Evolutionary conservation across 768 basidiomycete genomes (phyloP).

Genomic region (Sarcomyxa edulis): DNA sequence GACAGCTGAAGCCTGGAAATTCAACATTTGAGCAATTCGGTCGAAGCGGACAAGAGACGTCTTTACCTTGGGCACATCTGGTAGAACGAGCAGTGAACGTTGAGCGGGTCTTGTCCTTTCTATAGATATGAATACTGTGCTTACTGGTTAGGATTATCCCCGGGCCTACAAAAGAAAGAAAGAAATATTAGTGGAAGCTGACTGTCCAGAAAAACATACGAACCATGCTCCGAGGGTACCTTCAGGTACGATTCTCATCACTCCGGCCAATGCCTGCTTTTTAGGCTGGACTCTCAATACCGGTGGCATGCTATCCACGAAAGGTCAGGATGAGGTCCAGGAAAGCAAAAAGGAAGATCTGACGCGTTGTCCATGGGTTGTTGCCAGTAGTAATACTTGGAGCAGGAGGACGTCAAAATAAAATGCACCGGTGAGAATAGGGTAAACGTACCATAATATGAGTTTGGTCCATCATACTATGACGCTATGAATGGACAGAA

Average conservation of each 20-base stretch:
- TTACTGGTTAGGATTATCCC: conserved; percentile 61
- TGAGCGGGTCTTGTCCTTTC: no score
- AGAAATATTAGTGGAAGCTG: not conserved
- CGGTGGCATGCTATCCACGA: conserved; percentile 38
- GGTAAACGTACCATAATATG: conserved; percentile 26
- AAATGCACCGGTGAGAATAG: not conserved
- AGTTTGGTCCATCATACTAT: conserved; percentile 73
- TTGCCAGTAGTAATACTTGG: conserved; percentile 67
- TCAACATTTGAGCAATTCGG: no score
- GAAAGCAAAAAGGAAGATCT: conserved; percentile 9
- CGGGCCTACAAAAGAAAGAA: conserved; percentile 45
- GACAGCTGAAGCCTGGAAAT: conserved; percentile 40
- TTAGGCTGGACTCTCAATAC: conserved; percentile 46
- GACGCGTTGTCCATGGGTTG: conserved; percentile 62
- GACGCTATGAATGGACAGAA: no score
- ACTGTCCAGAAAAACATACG: conserved; percentile 5
- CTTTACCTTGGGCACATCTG: conserved; percentile 28
- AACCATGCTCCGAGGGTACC: conserved; percentile 57
- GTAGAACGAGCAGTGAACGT: conserved; percentile 28
- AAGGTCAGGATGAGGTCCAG: not conserved
- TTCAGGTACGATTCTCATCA: conserved; percentile 61
- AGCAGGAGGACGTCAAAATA: conserved; percentile 20
- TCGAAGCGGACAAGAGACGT: not conserved
- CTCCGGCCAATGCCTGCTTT: conserved; percentile 55
- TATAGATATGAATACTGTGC: no score